Percentiles rank a stretch among this genome's conserved stretches.
Conservation (phyloP, 2,329 filamentous ascomycete genomes). For the Colletotrichum zoysiae region DNA sequence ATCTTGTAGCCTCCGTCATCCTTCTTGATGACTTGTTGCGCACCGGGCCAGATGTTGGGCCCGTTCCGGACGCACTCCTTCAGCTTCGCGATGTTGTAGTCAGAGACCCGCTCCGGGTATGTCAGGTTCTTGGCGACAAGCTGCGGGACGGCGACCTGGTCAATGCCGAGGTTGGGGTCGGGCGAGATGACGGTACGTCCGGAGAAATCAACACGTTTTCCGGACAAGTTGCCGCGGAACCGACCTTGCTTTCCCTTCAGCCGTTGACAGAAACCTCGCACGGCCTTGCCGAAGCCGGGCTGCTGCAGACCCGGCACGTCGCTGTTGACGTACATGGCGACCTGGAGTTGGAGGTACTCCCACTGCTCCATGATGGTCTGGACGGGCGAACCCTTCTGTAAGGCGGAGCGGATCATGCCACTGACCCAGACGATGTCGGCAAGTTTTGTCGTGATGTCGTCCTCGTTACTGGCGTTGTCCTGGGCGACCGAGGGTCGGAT, state of each 20-base stretch:
- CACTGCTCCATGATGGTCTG: constrained; percentile 97
- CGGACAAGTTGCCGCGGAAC: constrained; percentile 95
- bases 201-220: constrained; percentile 98
- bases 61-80: constrained; percentile 81
- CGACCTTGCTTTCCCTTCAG: constrained; percentile 97
- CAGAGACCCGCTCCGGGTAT: constrained; percentile 89
- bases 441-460: constrained; percentile 97
- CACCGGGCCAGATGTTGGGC: constrained; percentile 84
- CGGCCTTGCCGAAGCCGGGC: constrained; percentile 86
- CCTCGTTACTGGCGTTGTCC: constrained; percentile 93
- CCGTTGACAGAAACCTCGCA: constrained; percentile 93
- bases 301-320: constrained; percentile 94
- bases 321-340: constrained; percentile 98
- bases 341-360: constrained; percentile 95
- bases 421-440: constrained; percentile 96
- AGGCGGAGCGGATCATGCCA: constrained; percentile 83
- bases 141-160: constrained; percentile 91
- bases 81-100: constrained; percentile 88
- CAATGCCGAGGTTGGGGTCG: constrained; percentile 92
- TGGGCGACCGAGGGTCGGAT: constrained; percentile 95
- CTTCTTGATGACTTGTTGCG: constrained; percentile 81
- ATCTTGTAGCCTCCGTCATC: constrained; percentile 75
- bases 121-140: constrained; percentile 97
- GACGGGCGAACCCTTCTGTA: constrained; percentile 86
- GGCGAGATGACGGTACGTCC: constrained; percentile 97